Evolutionary conservation across 352 stramenopile genomes (phyloP).

Genomic region (Pythium rishiriense): DNA sequence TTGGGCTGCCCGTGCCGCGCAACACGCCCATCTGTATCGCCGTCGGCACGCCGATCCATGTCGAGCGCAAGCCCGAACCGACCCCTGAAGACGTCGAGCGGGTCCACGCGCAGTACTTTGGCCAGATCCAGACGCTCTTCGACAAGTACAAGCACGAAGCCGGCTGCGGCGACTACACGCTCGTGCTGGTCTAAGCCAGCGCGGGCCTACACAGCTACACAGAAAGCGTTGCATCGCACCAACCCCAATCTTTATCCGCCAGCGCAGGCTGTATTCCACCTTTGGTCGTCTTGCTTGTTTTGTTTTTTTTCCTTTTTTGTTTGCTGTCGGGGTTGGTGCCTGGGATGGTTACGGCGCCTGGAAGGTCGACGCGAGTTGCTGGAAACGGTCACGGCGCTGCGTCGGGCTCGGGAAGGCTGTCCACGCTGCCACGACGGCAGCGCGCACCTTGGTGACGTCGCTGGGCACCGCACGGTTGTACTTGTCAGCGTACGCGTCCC

Average conservation of each 20-base stretch:
- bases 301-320: background rate
- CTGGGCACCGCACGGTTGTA: slow-evolving; percentile 48
- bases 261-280: too few relatives aligned
- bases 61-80: slow-evolving; percentile 47
- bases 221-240: too few relatives aligned
- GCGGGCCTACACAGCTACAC: too few relatives aligned
- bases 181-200: slow-evolving; percentile 66
- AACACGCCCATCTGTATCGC: slow-evolving; percentile 63
- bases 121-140: slow-evolving; percentile 55
- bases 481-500: slow-evolving; percentile 65
- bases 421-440: slow-evolving; percentile 47
- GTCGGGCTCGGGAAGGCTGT: slow-evolving; percentile 45
- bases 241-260: too few relatives aligned
- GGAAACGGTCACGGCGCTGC: slow-evolving; percentile 60
- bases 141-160: slow-evolving; percentile 74
- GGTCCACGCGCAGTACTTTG: slow-evolving; percentile 70
- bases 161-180: slow-evolving; percentile 67
- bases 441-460: slow-evolving; percentile 39
- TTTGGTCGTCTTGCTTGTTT: too few relatives aligned
- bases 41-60: slow-evolving; percentile 57
- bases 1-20: slow-evolving; percentile 66
- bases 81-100: slow-evolving; percentile 57
- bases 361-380: slow-evolving; percentile 35
- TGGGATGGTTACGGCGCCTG: background rate
- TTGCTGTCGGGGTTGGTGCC: too few relatives aligned